Evolutionary conservation across 2,329 filamentous ascomycete genomes (phyloP).

Genomic region (Scedosporium boydii): DNA sequence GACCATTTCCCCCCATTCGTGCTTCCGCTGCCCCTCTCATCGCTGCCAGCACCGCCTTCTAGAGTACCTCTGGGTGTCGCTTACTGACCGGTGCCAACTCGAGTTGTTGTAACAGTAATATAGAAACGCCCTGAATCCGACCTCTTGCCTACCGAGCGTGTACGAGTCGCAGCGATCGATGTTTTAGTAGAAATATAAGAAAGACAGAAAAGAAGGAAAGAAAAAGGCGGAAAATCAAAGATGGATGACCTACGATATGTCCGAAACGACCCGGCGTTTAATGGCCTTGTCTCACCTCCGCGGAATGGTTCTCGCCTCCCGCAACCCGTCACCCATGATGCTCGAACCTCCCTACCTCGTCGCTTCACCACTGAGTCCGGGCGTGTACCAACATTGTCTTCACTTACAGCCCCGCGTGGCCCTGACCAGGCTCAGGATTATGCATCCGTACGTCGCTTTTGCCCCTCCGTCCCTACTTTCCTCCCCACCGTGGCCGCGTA

Average conservation of each 20-base stretch:
- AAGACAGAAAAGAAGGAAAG: neutral
- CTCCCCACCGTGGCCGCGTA: neutral
- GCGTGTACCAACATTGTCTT: constrained; percentile 66
- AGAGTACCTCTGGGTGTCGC: neutral
- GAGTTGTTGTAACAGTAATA: constrained; percentile 5
- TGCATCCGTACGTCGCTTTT: constrained; percentile 24
- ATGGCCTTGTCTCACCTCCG: constrained; percentile 63
- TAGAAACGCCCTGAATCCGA: constrained; percentile 1
- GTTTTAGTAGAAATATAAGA: constrained; percentile 5
- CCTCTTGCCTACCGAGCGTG: constrained; percentile 3
- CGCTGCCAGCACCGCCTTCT: neutral
- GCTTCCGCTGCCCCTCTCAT: neutral
- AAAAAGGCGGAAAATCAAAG: constrained; percentile 36
- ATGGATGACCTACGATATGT: constrained; percentile 77
- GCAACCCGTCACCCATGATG: constrained; percentile 54
- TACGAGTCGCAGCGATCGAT: constrained; percentile 5
- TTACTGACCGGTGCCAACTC: neutral
- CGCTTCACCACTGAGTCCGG: constrained; percentile 91
- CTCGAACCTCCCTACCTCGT: constrained; percentile 69
- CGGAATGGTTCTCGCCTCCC: constrained; percentile 58
- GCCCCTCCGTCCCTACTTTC: neutral
- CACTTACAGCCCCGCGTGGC: constrained; percentile 45
- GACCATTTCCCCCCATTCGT: neutral
- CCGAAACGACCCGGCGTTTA: constrained; percentile 65
- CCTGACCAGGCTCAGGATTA: constrained; percentile 41